phyloP scores from a whole-genome alignment of 371 early-diverging fungal species.

The Mucor piriformis region DNA sequence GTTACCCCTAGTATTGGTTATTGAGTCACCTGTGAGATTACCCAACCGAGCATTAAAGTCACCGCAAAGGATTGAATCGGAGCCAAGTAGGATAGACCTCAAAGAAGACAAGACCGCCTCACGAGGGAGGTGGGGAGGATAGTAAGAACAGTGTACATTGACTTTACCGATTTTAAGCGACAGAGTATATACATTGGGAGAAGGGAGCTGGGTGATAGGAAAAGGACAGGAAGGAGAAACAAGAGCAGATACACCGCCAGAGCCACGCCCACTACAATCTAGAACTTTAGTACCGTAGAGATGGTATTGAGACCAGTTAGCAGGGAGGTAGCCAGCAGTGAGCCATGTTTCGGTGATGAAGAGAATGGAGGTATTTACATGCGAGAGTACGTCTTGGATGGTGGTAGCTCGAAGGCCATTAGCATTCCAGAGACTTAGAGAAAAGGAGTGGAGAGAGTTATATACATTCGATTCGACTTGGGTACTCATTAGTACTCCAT shows the following conservation, averaged over 20 bases:
- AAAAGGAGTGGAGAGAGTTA: not conserved
- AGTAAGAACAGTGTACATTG: slow-evolving; percentile 3
- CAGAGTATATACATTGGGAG: no score
- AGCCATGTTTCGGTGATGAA: slow-evolving; percentile 22
- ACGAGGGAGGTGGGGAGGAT: not conserved
- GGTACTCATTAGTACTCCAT: not conserved
- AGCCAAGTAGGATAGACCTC: not conserved
- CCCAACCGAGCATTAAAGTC: no score
- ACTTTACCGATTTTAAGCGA: not conserved
- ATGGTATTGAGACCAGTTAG: slow-evolving; percentile 2
- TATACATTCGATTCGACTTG: no score
- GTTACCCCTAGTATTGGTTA: not conserved
- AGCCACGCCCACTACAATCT: not conserved
- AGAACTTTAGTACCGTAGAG: not conserved
- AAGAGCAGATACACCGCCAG: no score
- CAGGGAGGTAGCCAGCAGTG: not conserved
- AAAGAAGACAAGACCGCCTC: not conserved
- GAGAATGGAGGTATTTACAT: no score
- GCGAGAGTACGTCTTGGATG: no score
- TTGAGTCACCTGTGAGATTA: not conserved
- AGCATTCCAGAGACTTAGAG: slow-evolving; percentile 4
- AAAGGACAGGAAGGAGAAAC: no score
- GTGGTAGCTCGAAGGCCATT: no score
- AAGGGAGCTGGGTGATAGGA: no score
- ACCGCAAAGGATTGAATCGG: slow-evolving; percentile 1